phyloP scores from a whole-genome alignment of 2,329 filamentous ascomycete species.

The Penicillium palitans region DNA sequence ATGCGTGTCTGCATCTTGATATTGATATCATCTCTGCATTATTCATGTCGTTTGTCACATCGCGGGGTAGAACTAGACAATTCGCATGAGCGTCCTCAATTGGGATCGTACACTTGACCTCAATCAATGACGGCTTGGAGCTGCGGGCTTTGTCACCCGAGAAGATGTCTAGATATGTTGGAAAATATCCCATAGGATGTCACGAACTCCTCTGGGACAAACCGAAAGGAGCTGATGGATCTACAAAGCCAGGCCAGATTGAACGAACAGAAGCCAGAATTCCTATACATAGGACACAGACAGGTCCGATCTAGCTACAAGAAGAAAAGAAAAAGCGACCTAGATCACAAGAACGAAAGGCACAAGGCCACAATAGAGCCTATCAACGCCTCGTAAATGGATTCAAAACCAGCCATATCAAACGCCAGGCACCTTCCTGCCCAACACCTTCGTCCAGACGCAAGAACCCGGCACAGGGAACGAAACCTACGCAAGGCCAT shows the following conservation, averaged over 20 bases:
- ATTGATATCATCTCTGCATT: background rate
- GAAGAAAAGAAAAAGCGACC: constrained; percentile 6
- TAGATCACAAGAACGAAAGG: constrained; percentile 16
- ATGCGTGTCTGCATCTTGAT: constrained; percentile 19
- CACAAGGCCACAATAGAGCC: constrained; percentile 8
- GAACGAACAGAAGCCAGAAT: constrained; percentile 1
- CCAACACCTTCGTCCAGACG: constrained; percentile 30
- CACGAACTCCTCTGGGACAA: background rate
- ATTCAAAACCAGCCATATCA: constrained; percentile 32
- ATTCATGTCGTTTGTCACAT: constrained; percentile 6
- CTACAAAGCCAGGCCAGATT: background rate
- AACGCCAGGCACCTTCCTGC: constrained; percentile 35
- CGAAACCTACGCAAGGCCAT: constrained; percentile 27
- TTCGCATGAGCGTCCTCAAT: background rate
- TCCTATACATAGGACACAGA: constrained; percentile 11
- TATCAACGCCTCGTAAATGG: constrained; percentile 25
- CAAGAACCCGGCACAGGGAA: constrained; percentile 21
- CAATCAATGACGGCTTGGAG: background rate
- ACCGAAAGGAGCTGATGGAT: background rate
- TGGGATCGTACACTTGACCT: background rate
- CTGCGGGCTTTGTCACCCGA: background rate
- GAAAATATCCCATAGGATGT: background rate
- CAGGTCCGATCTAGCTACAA: constrained; percentile 10
- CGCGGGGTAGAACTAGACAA: background rate
- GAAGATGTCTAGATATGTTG: background rate